Percentiles rank a stretch among this genome's conserved stretches.
Conservation (phyloP, 73 alveolate genomes). For the Paramecium bursaria region DNA sequence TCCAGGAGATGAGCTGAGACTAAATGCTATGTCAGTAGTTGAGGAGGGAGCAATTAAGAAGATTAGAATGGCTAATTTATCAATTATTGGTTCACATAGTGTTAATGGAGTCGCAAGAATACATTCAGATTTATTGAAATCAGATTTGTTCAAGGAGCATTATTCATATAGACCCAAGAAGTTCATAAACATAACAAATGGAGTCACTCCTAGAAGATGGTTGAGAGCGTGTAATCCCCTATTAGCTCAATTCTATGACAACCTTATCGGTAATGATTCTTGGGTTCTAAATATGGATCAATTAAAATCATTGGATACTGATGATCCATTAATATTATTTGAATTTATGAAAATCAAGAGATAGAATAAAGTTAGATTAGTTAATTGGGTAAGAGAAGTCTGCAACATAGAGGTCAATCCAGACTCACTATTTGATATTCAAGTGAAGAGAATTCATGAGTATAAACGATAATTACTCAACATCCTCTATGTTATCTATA, state of each 20-base stretch:
- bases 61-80: constrained; percentile 90
- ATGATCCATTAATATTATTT: constrained; percentile 73
- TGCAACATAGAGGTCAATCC: constrained; percentile 59
- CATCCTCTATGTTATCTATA: constrained; percentile 82
- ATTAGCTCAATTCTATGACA: constrained; percentile 79
- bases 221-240: constrained; percentile 89
- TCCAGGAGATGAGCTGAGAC: constrained; percentile 63
- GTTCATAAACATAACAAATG: constrained; percentile 88
- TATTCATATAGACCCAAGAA: constrained; percentile 86
- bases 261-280: constrained; percentile 77
- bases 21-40: constrained; percentile 73
- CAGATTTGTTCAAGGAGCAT: constrained; percentile 83
- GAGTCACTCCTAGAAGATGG: constrained; percentile 98
- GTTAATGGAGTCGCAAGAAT: constrained; percentile 94
- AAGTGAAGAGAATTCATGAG: constrained; percentile 90
- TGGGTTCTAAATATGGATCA: constrained; percentile 86
- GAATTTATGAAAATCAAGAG: constrained; percentile 76
- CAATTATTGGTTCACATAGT: constrained; percentile 81
- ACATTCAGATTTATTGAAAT: constrained; percentile 84
- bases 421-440: constrained; percentile 62
- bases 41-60: constrained; percentile 86
- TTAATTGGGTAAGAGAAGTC: constrained; percentile 77
- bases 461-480: constrained; percentile 90
- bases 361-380: constrained; percentile 73
- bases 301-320: constrained; percentile 73